Conservation (phyloP, 2,329 filamentous ascomycete genomes). For the Arthrobotrys musiformis region DNA sequence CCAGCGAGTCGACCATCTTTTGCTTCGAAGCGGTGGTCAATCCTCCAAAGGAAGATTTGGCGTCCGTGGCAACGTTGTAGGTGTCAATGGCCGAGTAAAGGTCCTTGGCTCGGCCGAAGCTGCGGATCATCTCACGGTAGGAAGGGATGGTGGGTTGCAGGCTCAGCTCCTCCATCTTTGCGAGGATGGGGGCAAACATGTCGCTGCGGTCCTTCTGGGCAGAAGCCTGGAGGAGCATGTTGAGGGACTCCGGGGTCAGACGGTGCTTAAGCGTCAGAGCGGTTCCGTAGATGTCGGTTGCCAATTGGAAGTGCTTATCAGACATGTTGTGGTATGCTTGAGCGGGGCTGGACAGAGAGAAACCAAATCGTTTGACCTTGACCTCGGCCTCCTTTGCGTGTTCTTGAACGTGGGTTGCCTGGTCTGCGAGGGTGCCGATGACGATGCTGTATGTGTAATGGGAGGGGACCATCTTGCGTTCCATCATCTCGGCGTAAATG, state of each 20-base stretch:
- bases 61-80: constrained; percentile 81
- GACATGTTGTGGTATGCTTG: constrained; percentile 87
- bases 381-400: constrained; percentile 80
- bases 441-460: constrained; percentile 88
- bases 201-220: constrained; percentile 81
- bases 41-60: constrained; percentile 78
- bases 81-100: constrained; percentile 88
- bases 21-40: constrained; percentile 70
- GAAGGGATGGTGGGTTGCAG: constrained; percentile 80
- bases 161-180: constrained; percentile 85
- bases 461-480: constrained; percentile 82
- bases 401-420: constrained; percentile 80
- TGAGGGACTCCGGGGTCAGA: constrained; percentile 77
- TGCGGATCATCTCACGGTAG: constrained; percentile 94
- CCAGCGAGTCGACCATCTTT: constrained; percentile 74
- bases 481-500: constrained; percentile 96
- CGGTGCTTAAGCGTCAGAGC: constrained; percentile 66
- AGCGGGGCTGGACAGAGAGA: constrained; percentile 72
- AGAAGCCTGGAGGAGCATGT: constrained; percentile 85
- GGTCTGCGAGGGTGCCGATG: constrained; percentile 81
- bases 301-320: constrained; percentile 60
- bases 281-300: constrained; percentile 51
- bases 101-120: constrained; percentile 84
- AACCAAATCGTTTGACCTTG: constrained; percentile 82
- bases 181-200: constrained; percentile 90